phyloP scores from a whole-genome alignment of 192 early-diverging fungal genomes.

The Coemansia umbellata region DNA sequence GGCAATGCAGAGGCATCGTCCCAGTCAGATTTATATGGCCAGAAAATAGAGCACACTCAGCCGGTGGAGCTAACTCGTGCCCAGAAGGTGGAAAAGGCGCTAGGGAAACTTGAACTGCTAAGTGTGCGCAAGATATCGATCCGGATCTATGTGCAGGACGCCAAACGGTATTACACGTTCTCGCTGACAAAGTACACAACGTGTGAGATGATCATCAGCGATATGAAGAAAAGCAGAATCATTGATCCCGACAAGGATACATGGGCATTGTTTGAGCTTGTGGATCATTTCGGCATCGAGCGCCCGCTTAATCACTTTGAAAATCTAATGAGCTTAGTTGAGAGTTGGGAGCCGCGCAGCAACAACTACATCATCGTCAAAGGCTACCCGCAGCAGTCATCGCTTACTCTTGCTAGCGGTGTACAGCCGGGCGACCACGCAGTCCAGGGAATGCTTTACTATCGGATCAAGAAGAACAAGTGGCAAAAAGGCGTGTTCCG shows the following conservation, averaged over 20 bases:
- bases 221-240: conserved; percentile 61
- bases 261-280: conserved; percentile 92
- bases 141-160: conserved; percentile 86
- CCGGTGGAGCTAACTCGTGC: conserved; percentile 38
- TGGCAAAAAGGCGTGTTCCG: conserved; percentile 77
- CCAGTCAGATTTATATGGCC: not conserved
- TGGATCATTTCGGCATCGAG: conserved; percentile 82
- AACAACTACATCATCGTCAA: conserved; percentile 74
- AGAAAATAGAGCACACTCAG: conserved; percentile 1
- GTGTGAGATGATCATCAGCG: conserved; percentile 65
- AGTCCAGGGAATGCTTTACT: conserved; percentile 64
- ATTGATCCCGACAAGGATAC: conserved; percentile 45
- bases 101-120: conserved; percentile 40
- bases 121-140: conserved; percentile 57
- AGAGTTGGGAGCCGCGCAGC: conserved; percentile 76
- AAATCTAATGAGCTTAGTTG: conserved; percentile 73
- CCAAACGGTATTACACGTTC: conserved; percentile 70
- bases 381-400: conserved; percentile 53
- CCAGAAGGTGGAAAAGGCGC: conserved; percentile 45
- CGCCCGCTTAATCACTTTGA: conserved; percentile 91
- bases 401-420: conserved; percentile 20
- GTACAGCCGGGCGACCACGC: conserved; percentile 41
- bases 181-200: conserved; percentile 71
- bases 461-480: conserved; percentile 78
- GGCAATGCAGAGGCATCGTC: not conserved